These are phyloP conservation scores for Fusarium neocosmosporiellum DNA, from an alignment of 2,329 filamentous ascomycete species.

Conservation along the genomic window DNA sequence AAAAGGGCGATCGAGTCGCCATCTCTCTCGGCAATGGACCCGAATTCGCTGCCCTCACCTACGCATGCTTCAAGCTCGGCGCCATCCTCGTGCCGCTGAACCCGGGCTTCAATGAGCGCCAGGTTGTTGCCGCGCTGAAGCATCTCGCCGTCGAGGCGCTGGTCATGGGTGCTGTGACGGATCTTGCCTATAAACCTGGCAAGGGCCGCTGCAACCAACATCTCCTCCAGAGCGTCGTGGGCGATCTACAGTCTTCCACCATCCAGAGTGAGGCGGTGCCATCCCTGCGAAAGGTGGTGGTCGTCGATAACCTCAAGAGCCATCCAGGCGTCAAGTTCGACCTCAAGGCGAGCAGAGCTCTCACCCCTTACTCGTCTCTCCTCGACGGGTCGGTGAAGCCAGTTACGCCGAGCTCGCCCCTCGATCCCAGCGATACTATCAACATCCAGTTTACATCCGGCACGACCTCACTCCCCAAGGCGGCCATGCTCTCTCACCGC, in stretches of 20 bases:
- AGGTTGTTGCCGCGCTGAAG: slow-evolving; percentile 81
- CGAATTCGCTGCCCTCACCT: slow-evolving; percentile 86
- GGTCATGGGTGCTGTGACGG: slow-evolving; percentile 88
- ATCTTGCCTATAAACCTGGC: slow-evolving; percentile 75
- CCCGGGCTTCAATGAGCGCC: slow-evolving; percentile 83
- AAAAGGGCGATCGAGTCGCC: slow-evolving; percentile 85
- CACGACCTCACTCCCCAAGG: slow-evolving; percentile 92
- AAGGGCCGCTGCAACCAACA: slow-evolving; percentile 64
- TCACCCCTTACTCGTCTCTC: slow-evolving; percentile 61
- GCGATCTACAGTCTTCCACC: slow-evolving; percentile 50
- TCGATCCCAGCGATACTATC: slow-evolving; percentile 76
- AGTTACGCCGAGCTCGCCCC: slow-evolving; percentile 57
- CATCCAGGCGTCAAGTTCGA: slow-evolving; percentile 60
- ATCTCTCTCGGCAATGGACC: slow-evolving; percentile 87
- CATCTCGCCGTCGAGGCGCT: slow-evolving; percentile 81
- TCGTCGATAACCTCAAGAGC: slow-evolving; percentile 79
- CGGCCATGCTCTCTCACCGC: slow-evolving; percentile 86
- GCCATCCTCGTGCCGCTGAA: slow-evolving; percentile 94
- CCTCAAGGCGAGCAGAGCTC: slow-evolving; percentile 52
- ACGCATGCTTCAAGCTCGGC: slow-evolving; percentile 94
- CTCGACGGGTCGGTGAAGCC: slow-evolving; percentile 46
- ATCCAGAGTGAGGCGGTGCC: slow-evolving; percentile 66
- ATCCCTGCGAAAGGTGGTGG: slow-evolving; percentile 75
- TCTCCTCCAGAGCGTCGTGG: slow-evolving; percentile 59
- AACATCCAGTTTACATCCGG: slow-evolving; percentile 98